These are phyloP conservation scores for Lactifluus echinatus DNA, from an alignment of 768 basidiomycete species.

Conservation along the genomic window DNA sequence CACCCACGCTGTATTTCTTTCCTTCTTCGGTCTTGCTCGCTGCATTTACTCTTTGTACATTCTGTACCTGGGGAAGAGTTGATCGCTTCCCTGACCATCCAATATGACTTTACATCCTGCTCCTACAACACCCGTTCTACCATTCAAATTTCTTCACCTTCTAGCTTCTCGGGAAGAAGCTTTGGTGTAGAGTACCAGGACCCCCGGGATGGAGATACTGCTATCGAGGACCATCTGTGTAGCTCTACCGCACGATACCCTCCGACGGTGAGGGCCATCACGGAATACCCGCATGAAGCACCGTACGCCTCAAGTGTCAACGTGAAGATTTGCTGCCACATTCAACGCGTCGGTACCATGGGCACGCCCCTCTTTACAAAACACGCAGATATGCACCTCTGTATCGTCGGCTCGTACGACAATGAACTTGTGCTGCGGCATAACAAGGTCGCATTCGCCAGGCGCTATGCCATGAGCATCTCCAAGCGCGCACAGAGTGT, in stretches of 20 bases:
- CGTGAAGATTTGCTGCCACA: conserved; percentile 65
- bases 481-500: conserved; percentile 90
- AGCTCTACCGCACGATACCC: conserved; percentile 90
- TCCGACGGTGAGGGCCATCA: no score
- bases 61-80: no score
- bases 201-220: conserved; percentile 66
- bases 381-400: conserved; percentile 34
- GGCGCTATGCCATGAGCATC: conserved; percentile 81
- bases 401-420: conserved; percentile 82
- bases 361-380: background rate
- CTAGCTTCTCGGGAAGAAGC: conserved; percentile 58
- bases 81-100: background rate
- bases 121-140: conserved; percentile 53
- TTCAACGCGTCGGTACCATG: background rate
- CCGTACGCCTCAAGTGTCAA: conserved; percentile 93
- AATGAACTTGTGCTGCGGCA: conserved; percentile 97
- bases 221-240: conserved; percentile 88
- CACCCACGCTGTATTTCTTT: conserved; percentile 4
- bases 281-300: conserved; percentile 67
- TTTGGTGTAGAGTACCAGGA: conserved; percentile 73
- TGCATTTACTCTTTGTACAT: background rate
- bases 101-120: background rate
- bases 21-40: background rate
- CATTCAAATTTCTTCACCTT: conserved; percentile 61
- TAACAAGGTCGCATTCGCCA: conserved; percentile 90